Percentiles rank a stretch among this genome's conserved stretches.
Conservation (phyloP, 2,329 filamentous ascomycete species). For the Trichoderma asperellum region DNA sequence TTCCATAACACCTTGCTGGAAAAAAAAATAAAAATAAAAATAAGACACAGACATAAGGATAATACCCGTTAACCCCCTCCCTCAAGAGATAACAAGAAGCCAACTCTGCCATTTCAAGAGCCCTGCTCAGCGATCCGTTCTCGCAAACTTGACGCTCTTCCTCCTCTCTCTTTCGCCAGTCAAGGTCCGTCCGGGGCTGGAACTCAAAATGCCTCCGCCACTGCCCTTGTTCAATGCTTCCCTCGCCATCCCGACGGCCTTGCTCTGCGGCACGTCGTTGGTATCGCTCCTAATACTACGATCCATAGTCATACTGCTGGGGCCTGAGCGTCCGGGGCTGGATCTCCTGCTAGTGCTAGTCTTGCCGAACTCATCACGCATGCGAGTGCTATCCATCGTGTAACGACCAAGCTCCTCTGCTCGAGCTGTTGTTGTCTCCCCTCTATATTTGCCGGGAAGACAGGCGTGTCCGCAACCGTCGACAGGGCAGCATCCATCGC, state of each 20-base stretch:
- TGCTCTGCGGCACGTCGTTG: conserved; percentile 61
- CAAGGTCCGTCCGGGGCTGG: conserved; percentile 51
- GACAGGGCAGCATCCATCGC: conserved; percentile 65
- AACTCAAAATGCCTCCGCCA: conserved; percentile 50
- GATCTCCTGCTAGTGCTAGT: conserved; percentile 37
- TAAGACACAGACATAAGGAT: not conserved
- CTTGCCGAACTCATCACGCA: conserved; percentile 35
- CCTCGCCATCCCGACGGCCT: conserved; percentile 62
- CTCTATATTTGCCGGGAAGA: conserved; percentile 59
- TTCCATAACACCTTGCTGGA: conserved; percentile 16
- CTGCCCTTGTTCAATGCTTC: conserved; percentile 51
- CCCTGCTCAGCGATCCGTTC: conserved; percentile 39
- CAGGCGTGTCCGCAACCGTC: conserved; percentile 68
- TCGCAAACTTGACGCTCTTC: conserved; percentile 68
- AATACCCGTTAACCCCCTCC: not conserved
- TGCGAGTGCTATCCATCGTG: conserved; percentile 46
- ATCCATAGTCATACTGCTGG: conserved; percentile 23
- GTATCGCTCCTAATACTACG: conserved; percentile 49
- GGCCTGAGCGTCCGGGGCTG: conserved; percentile 35
- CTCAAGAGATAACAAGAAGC: not conserved
- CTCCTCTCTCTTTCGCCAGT: conserved; percentile 56
- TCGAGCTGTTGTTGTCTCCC: conserved; percentile 50
- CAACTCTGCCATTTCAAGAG: not conserved
- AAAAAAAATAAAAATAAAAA: not conserved
- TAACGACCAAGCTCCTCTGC: conserved; percentile 58